These are phyloP conservation scores for Saitozyma sp. DNA, from an alignment of 768 basidiomycete species.

Conservation along the genomic window DNA sequence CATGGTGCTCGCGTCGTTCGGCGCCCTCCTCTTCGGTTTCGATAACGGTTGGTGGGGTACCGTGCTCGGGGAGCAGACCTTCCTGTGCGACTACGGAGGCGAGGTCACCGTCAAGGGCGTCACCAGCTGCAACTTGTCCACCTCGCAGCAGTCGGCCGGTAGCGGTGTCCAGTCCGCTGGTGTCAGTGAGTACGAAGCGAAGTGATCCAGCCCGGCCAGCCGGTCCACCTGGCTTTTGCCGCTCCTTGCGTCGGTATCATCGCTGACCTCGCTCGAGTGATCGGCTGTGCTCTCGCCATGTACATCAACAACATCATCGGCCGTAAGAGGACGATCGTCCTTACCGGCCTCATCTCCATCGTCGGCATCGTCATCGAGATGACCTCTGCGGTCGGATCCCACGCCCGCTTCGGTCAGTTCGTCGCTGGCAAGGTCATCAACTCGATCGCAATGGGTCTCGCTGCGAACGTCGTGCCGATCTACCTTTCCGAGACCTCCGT, in stretches of 20 bases:
- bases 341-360: conserved; percentile 20
- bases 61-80: conserved; percentile 20
- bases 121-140: conserved; percentile 14
- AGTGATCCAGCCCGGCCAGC: too few relatives aligned
- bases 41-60: conserved; percentile 42
- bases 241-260: neutral
- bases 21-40: too few relatives aligned
- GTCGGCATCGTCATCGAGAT: conserved; percentile 30
- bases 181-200: conserved; percentile 6
- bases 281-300: conserved; percentile 23
- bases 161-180: conserved; percentile 20
- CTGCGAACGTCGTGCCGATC: conserved; percentile 24
- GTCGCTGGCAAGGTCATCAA: conserved; percentile 34
- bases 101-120: conserved; percentile 1
- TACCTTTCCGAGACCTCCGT: conserved; percentile 24
- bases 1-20: too few relatives aligned
- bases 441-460: conserved; percentile 29
- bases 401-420: conserved; percentile 31
- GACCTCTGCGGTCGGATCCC: conserved; percentile 13
- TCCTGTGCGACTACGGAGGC: conserved; percentile 26
- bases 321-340: conserved; percentile 12
- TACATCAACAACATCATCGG: conserved; percentile 20
- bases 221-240: neutral
- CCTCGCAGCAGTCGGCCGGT: conserved; percentile 19
- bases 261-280: neutral